Conservation (phyloP, 306 rosid species). For the Morella rubra region DNA sequence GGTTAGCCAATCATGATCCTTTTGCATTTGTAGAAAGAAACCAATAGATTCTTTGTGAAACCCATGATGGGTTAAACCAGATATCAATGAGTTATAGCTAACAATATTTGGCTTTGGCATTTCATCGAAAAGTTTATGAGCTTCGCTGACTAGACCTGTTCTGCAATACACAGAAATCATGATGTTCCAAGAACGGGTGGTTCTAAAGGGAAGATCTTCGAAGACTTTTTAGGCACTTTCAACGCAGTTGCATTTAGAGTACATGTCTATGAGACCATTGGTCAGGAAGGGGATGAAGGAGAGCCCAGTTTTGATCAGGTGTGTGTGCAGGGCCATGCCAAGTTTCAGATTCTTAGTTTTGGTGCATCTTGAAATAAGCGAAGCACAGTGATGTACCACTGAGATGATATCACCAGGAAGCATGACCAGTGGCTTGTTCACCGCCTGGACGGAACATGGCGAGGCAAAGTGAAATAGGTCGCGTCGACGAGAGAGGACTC, state of each 20-base stretch:
- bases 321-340: constrained; percentile 48
- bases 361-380: constrained; percentile 41
- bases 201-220: constrained; percentile 48
- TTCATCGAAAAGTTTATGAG: constrained; percentile 38
- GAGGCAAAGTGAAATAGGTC: neutral
- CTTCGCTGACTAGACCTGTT: constrained; percentile 33
- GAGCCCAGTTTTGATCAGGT: constrained; percentile 53
- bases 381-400: constrained; percentile 29
- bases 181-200: constrained; percentile 58
- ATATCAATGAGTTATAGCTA: constrained; percentile 51
- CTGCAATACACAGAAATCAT: constrained; percentile 37
- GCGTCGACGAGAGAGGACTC: too few relatives aligned
- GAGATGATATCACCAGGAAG: constrained; percentile 19
- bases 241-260: constrained; percentile 46
- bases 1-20: constrained; percentile 23
- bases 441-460: neutral
- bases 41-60: constrained; percentile 34
- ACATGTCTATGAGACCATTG: constrained; percentile 52
- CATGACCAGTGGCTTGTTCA: constrained; percentile 17
- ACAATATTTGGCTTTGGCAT: constrained; percentile 52
- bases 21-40: constrained; percentile 38
- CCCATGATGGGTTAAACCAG: constrained; percentile 42
- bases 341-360: constrained; percentile 35
- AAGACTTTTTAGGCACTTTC: constrained; percentile 41
- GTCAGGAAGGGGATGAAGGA: constrained; percentile 39